Base-by-base conservation (phyloP, 164 flowering plant genomes). In the Tinospora cordifolia region DNA sequence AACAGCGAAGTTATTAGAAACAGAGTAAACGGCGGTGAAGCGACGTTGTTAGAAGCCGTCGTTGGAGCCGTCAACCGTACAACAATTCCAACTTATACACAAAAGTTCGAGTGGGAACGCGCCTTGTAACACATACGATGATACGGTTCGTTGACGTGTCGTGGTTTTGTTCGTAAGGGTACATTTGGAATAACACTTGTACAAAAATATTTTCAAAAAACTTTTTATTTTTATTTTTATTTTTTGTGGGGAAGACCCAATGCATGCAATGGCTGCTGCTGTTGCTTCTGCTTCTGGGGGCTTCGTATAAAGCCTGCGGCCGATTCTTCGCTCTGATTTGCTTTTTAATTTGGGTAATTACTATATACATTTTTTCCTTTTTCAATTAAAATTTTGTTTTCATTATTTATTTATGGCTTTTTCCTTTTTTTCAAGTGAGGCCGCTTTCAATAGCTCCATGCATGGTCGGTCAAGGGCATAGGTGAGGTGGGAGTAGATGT, bases 11-110 rank as follows among this genome's bases (percentile, higher is more conserved):
- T 30, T 1, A 30, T 30, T 30, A 30, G 36, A 71, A 62, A 69
- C 70, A 22, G 66, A n/a, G 59, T 71, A 74, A 81, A 84, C 84
- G 84, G 84, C 85, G 81, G 81, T 78, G 83, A 79, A 70, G 77
- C 63, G 89, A 79, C 80, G 84, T 80, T 75, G 77, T 65, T 6
- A 2, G 44, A 12, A 24, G 71, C 65, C 65, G 46, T 49, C 36
- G 36, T 30, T 4, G 2, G 71, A 69, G 83, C 82, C 83, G 83
- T 78, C 82, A 38, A 68, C 72, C 81, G 79, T 79, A 77, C 77
- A 36, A 19, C 70, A 76, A 30, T 1, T 4, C 36, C 36, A 30
- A 30, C 36, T 4, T 30, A 1, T 1, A 4, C 2, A 4, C 36
- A 30, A 30, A 30, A 30, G 36, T 30, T 30, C 3, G 36, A 2